Evolutionary conservation across 495 filamentous ascomycete genomes (phyloP).

Genomic region (Aspergillus cavernicola): DNA sequence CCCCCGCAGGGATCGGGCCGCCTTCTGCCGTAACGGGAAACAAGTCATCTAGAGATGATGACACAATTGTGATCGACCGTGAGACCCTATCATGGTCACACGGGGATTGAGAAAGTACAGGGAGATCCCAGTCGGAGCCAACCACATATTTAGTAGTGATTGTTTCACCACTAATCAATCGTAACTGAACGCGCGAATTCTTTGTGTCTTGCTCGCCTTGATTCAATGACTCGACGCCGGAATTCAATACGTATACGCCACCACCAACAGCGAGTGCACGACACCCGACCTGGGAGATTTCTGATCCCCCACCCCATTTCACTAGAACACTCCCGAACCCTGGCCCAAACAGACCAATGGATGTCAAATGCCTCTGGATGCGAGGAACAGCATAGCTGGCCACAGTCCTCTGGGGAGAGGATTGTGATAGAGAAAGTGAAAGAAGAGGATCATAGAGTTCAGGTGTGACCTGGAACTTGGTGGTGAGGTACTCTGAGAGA

Average conservation of each 20-base stretch:
- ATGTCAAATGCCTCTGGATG: conserved; percentile 77
- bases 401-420: conserved; percentile 50
- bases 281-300: conserved; percentile 89
- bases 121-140: conserved; percentile 43
- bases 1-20: conserved; percentile 66
- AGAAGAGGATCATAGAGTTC: conserved; percentile 68
- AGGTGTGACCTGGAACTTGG: conserved; percentile 68
- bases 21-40: conserved; percentile 74
- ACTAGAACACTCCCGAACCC: conserved; percentile 82
- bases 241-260: conserved; percentile 80
- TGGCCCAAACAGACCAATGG: conserved; percentile 80
- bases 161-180: conserved; percentile 56
- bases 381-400: conserved; percentile 62
- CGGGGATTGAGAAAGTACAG: conserved; percentile 14
- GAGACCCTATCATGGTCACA: conserved; percentile 31
- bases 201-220: conserved; percentile 16
- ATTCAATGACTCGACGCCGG: conserved; percentile 49
- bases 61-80: conserved; percentile 59
- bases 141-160: conserved; percentile 58
- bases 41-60: conserved; percentile 58
- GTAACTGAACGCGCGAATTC: conserved; percentile 36
- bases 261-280: conserved; percentile 91
- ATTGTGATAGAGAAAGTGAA: conserved; percentile 73
- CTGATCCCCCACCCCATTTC: conserved; percentile 91
- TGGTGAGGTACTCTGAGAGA: conserved; percentile 61